phyloP scores from a whole-genome alignment of 352 stramenopile genomes.

The Phytophthora pisi region DNA sequence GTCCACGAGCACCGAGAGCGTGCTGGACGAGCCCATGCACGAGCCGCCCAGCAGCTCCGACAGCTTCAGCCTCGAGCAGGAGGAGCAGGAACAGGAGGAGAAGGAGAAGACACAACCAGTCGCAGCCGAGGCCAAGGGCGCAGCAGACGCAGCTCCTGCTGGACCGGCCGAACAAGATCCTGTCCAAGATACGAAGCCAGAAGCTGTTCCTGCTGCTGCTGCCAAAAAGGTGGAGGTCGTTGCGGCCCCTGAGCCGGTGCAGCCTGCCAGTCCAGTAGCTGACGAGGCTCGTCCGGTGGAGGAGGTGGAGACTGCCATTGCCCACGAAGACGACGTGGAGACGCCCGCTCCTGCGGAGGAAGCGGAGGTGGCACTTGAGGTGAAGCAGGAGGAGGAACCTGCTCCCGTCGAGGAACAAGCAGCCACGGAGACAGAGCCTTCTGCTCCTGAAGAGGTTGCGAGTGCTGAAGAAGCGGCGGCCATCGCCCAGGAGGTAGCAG shows the following conservation, averaged over 20 bases:
- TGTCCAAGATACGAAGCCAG: constrained; percentile 1
- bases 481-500: neutral
- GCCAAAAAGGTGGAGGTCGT: constrained; percentile 19
- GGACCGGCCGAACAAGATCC: neutral
- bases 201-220: neutral
- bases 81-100: constrained; percentile 9
- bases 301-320: constrained; percentile 4
- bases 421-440: neutral
- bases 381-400: neutral
- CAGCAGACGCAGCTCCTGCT: neutral
- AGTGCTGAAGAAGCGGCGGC: constrained; percentile 4
- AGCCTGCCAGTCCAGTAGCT: constrained; percentile 8
- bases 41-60: constrained; percentile 22
- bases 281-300: constrained; percentile 13
- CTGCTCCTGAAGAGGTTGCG: neutral
- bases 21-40: constrained; percentile 35
- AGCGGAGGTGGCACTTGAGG: neutral
- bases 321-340: constrained; percentile 23
- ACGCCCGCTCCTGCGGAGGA: constrained; percentile 9
- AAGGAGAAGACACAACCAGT: constrained; percentile 5
- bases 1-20: constrained; percentile 45
- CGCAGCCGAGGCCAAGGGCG: constrained; percentile 3
- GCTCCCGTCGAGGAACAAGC: neutral
- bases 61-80: constrained; percentile 8
- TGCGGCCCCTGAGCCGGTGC: constrained; percentile 9